Conservation (phyloP, 371 early-diverging fungal species). For the Mortierella sp. region DNA sequence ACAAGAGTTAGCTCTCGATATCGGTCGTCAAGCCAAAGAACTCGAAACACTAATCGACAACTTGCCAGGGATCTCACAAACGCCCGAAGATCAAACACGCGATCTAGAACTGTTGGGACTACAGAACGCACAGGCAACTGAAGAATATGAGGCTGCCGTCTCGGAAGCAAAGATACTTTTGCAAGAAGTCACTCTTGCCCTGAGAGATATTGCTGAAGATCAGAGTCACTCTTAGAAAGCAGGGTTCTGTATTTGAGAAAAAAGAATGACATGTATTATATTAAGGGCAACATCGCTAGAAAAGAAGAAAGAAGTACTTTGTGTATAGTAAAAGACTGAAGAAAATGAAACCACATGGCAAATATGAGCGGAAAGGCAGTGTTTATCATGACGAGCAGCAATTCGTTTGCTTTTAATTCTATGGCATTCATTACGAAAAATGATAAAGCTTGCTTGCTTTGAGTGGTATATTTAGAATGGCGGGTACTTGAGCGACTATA, state of each 20-base stretch:
- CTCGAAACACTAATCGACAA: conserved; percentile 77
- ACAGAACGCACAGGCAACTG: conserved; percentile 61
- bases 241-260: too few relatives aligned
- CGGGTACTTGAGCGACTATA: too few relatives aligned
- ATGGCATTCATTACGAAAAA: too few relatives aligned
- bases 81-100: conserved; percentile 75
- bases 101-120: conserved; percentile 44
- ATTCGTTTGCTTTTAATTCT: too few relatives aligned
- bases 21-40: conserved; percentile 79
- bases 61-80: conserved; percentile 73
- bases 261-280: neutral
- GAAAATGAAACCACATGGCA: too few relatives aligned
- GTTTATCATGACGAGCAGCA: too few relatives aligned
- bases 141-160: conserved; percentile 66
- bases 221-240: conserved; percentile 33
- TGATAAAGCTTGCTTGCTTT: too few relatives aligned
- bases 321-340: too few relatives aligned
- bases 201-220: conserved; percentile 47
- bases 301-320: too few relatives aligned
- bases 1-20: conserved; percentile 72
- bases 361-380: too few relatives aligned
- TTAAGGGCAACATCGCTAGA: too few relatives aligned
- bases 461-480: too few relatives aligned
- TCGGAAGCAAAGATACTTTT: conserved; percentile 57
- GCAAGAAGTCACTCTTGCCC: conserved; percentile 47